Base-by-base conservation (phyloP, 306 rosid genomes). In the Datisca glomerata region DNA sequence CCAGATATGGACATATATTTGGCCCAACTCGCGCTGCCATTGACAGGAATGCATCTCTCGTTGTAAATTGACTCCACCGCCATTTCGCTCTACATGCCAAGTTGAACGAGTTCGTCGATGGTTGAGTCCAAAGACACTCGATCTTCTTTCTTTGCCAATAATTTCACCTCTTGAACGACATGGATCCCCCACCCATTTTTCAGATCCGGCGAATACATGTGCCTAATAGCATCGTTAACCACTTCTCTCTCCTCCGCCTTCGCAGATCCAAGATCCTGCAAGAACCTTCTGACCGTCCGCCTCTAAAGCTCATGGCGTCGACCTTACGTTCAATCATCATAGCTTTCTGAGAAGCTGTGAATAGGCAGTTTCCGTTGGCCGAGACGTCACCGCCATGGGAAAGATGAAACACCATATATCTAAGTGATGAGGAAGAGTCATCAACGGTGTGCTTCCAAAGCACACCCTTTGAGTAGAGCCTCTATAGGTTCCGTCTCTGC, bases 1-100 rank as follows among this genome's bases (percentile, higher is more conserved):
- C 96, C 96, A 45, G 93, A 79, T 55, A 74, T 79, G 56, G 75
- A 76, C 96, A 87, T 87, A 73, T 82, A 87, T 62, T 87, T 87
- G 25, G 89, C 94, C 96, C 96, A 87, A 56, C 80, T 76, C 36
- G 74, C 67, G 48, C 96, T 89, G 59, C 82, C 80, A 51, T 42
- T 65, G 73, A 82, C 84, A n/a, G n/a, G n/a, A n/a, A n/a, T n/a
- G n/a, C n/a, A n/a, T n/a, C n/a, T n/a, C n/a, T n/a, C n/a, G n/a
- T n/a, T n/a, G n/a, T n/a, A n/a, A n/a, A n/a, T n/a, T n/a, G n/a
- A n/a, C n/a, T n/a, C n/a, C n/a, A n/a, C 93, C 21, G 94, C 96
- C 59, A 64, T 32, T 64, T 82, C 93, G 94, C 94, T 79, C 43
- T 59, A 89, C 85, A 87, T 76, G 47, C 96, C 96, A 23, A 87